Percentiles rank a stretch among this genome's conserved stretches.
phyloP scores from a whole-genome alignment of 2,329 filamentous ascomycete species.

The Clonostachys sp. region DNA sequence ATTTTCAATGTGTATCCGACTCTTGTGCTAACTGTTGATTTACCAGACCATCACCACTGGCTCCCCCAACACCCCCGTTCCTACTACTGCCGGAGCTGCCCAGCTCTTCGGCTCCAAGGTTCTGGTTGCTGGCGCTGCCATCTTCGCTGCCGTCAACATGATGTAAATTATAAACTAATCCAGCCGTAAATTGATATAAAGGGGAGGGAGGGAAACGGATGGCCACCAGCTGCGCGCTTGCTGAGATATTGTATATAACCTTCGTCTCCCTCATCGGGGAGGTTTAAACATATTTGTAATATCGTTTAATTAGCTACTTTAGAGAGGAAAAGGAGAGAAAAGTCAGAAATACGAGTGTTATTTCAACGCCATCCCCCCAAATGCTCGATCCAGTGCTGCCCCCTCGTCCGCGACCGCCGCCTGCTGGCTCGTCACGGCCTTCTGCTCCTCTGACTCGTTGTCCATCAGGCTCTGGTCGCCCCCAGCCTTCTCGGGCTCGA shows the following conservation, averaged over 20 bases:
- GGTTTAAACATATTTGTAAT: too few relatives aligned
- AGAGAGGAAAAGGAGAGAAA: not conserved
- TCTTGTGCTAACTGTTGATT: not conserved
- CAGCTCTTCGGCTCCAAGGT: slow-evolving; percentile 2
- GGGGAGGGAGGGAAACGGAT: too few relatives aligned
- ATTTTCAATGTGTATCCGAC: too few relatives aligned
- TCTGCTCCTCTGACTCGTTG: slow-evolving; percentile 13
- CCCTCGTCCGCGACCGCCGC: slow-evolving; percentile 36
- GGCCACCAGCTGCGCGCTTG: too few relatives aligned
- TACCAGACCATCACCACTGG: slow-evolving; percentile 1
- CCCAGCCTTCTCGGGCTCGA: slow-evolving; percentile 58
- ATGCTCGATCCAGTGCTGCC: slow-evolving; percentile 52
- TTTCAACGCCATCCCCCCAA: slow-evolving; percentile 40
- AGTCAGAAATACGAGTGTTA: slow-evolving; percentile 5
- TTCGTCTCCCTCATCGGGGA: too few relatives aligned
- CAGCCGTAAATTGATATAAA: too few relatives aligned
- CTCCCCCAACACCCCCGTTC: not conserved
- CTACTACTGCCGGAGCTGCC: slow-evolving; percentile 3
- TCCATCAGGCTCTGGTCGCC: slow-evolving; percentile 2
- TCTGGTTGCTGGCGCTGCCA: slow-evolving; percentile 5
- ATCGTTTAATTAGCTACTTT: too few relatives aligned
- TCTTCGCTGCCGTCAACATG: slow-evolving; percentile 5
- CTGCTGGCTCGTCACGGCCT: slow-evolving; percentile 11
- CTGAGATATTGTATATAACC: too few relatives aligned
- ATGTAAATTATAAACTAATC: slow-evolving; percentile 4